Evolutionary conservation across 495 filamentous ascomycete species (phyloP), one percentile per base, ranked within the genome.

Genomic region (Glutinoglossum americanum): DNA sequence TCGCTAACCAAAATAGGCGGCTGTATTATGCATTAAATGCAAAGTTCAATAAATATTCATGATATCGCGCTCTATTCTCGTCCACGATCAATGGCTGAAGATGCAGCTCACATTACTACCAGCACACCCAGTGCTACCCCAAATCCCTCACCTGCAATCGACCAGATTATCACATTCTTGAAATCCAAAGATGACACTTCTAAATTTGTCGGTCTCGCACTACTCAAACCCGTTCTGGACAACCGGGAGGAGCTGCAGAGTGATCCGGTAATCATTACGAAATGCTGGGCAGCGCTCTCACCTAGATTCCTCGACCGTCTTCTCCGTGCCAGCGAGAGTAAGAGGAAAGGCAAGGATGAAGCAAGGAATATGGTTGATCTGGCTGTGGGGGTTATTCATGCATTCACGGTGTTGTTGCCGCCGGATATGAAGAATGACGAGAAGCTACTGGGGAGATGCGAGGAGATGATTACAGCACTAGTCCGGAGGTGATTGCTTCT

Each of bases 151-250:
- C 19, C 35, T 25, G 51, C 56, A n/a, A n/a, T 58, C 19, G 27
- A 72, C 65, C 70, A 64, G 66, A 61, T 37, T 70, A 73, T 58
- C 39, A 13, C 19, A 9, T 68, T 79, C 23, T 71, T 84, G 8
- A 68, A 68, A 48, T 61, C 77, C 57, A 77, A 75, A 21, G 76
- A 81, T 62, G 80, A 84, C 60, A 83, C 80, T 0, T 76, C 75
- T 5, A 74, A 77, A 53, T 82, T 84, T 55, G 79, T 83, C 39
- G 81, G 81, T 0, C 69, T 84, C n/a, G 76, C 80, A 0, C 66
- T 83, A 44, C 65, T 83, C 39, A 80, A 77, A 57, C 73, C 77
- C 8, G 64, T 81, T 4, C 67, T 83, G 1, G 79, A 81, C 63
- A 80, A 78, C 56, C 67, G 72, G 0, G 62, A 68, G 0, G 69